Conservation (phyloP, 495 filamentous ascomycete genomes). For the Sphaerosporella brunnea region DNA sequence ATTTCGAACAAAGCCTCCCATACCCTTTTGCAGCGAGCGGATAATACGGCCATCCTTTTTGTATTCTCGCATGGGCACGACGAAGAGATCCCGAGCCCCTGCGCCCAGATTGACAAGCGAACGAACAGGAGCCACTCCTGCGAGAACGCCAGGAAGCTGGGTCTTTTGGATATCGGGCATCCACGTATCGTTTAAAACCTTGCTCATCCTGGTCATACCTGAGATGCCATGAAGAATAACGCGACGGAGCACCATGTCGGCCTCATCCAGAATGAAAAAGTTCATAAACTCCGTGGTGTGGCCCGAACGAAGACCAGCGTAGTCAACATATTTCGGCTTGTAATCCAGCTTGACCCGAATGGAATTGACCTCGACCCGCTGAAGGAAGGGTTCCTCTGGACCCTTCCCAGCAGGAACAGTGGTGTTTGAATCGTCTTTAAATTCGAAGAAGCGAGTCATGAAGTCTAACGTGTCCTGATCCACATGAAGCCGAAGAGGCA, state of each 20-base stretch:
- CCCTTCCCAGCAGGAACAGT: slow-evolving; percentile 23
- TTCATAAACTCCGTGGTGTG: slow-evolving; percentile 99
- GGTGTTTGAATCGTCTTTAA: slow-evolving; percentile 46
- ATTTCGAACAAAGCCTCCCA: slow-evolving; percentile 71
- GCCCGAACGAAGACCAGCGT: slow-evolving; percentile 85
- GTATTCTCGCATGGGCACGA: slow-evolving; percentile 82
- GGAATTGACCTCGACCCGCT: slow-evolving; percentile 70
- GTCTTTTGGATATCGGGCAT: slow-evolving; percentile 82
- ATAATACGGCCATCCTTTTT: slow-evolving; percentile 84
- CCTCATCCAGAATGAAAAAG: slow-evolving; percentile 78
- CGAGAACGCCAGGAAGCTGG: slow-evolving; percentile 75
- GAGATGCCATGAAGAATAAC: slow-evolving; percentile 82
- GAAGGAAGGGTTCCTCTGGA: slow-evolving; percentile 66
- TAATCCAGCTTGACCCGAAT: slow-evolving; percentile 79
- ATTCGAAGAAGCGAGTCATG: slow-evolving; percentile 91
- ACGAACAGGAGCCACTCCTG: slow-evolving; percentile 76
- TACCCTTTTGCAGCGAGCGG: slow-evolving; percentile 78
- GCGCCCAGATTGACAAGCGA: slow-evolving; percentile 77
- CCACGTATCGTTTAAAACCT: slow-evolving; percentile 89
- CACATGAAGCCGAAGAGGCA: slow-evolving; percentile 82
- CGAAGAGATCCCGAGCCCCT: slow-evolving; percentile 68
- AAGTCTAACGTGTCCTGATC: slow-evolving; percentile 98
- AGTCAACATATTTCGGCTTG: slow-evolving; percentile 94
- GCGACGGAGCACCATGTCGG: slow-evolving; percentile 71
- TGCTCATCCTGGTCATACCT: slow-evolving; percentile 73